phyloP scores from a whole-genome alignment of 2,329 filamentous ascomycete genomes.

The Colletotrichum chlorophyti region DNA sequence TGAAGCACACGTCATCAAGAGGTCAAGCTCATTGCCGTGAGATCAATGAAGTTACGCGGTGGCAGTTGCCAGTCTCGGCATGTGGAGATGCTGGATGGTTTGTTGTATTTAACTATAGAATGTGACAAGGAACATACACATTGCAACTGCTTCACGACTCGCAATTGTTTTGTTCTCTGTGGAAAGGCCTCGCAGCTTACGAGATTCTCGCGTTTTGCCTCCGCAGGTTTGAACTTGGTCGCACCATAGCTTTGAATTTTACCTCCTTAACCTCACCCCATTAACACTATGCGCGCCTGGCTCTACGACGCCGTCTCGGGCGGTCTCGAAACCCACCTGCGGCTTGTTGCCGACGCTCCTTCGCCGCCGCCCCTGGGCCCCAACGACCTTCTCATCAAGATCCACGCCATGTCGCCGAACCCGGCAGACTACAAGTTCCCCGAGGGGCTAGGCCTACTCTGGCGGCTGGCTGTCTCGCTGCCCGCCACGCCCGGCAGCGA shows the following conservation, averaged over 20 bases:
- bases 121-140: not conserved
- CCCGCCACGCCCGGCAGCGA: constrained; percentile 58
- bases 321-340: constrained; percentile 15
- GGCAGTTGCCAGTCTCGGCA: not conserved
- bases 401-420: constrained; percentile 62
- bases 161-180: not conserved
- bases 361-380: constrained; percentile 42
- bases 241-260: not conserved
- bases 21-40: not conserved
- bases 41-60: not conserved
- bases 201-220: not conserved
- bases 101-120: not conserved
- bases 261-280: not conserved
- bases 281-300: constrained; percentile 4
- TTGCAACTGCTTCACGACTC: not conserved
- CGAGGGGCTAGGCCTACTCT: constrained; percentile 51
- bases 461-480: constrained; percentile 43
- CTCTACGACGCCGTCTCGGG: not conserved
- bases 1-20: not conserved
- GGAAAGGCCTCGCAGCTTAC: not conserved
- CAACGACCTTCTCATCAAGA: constrained; percentile 60
- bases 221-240: not conserved
- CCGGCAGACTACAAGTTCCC: constrained; percentile 70
- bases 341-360: constrained; percentile 48
- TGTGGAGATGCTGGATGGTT: not conserved